A percentile compares a stretch with the other conserved stretches of the same genome.
Evolutionary conservation across 140 eudicot genomes (phyloP).

Genomic region (Cichorium intybus): DNA sequence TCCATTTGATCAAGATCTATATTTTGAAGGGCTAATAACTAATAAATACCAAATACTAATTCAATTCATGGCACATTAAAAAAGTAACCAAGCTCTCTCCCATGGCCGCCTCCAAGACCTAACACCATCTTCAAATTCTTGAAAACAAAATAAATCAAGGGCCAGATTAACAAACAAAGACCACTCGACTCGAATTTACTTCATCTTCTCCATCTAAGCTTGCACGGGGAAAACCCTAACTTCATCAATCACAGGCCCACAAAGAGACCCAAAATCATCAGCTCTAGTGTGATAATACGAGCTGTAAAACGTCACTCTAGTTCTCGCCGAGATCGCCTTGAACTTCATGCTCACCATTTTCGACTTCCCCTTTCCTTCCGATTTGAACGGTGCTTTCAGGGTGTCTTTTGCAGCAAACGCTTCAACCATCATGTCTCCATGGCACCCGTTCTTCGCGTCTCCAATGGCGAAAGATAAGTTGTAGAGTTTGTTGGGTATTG

Average conservation of each 20-base stretch:
- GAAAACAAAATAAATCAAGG: slow-evolving; percentile 8
- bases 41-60: too few species aligned
- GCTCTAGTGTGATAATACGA: slow-evolving; percentile 61
- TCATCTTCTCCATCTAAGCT: background rate
- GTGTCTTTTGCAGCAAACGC: slow-evolving; percentile 60
- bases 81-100: background rate
- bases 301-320: slow-evolving; percentile 76
- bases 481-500: slow-evolving; percentile 52
- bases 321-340: slow-evolving; percentile 43
- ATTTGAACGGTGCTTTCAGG: slow-evolving; percentile 55
- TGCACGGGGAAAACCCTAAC: slow-evolving; percentile 38
- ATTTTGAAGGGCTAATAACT: too few species aligned
- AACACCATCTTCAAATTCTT: too few species aligned
- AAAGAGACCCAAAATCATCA: slow-evolving; percentile 56
- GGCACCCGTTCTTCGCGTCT: slow-evolving; percentile 63
- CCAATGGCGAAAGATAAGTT: slow-evolving; percentile 50
- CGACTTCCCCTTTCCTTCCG: slow-evolving; percentile 59
- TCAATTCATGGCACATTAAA: background rate
- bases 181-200: background rate
- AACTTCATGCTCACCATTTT: slow-evolving; percentile 44
- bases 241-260: slow-evolving; percentile 81
- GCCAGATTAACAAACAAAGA: slow-evolving; percentile 11
- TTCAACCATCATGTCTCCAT: slow-evolving; percentile 81
- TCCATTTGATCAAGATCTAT: too few species aligned
- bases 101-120: background rate